Conservation (phyloP, 768 basidiomycete genomes). For the Boletus rufocinnamomeus region DNA sequence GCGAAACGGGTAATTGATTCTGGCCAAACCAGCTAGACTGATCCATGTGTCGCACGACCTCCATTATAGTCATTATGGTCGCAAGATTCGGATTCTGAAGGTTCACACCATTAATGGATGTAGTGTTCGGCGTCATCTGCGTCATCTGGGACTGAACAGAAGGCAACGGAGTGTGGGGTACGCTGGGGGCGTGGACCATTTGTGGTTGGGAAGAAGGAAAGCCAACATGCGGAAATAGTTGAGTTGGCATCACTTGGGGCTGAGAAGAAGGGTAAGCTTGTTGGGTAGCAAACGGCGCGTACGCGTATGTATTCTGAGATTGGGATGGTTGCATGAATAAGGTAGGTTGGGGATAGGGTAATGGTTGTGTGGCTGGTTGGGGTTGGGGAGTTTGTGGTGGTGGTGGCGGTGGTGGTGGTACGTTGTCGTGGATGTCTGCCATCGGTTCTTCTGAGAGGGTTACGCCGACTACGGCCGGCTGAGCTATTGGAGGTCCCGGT, state of each 20-base stretch:
- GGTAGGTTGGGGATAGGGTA: constrained; percentile 15
- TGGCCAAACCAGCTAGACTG: constrained; percentile 23
- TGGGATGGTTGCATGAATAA: constrained; percentile 21
- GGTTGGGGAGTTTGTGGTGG: constrained; percentile 7
- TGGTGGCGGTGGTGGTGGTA: constrained; percentile 1
- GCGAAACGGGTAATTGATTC: constrained; percentile 20
- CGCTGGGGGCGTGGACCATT: constrained; percentile 3
- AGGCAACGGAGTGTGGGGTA: constrained; percentile 16
- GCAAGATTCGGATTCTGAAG: constrained; percentile 25
- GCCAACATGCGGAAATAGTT: constrained; percentile 16
- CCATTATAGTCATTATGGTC: constrained; percentile 34
- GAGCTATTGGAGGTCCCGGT: neutral
- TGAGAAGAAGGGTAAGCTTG: constrained; percentile 23
- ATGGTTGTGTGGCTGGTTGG: constrained; percentile 9
- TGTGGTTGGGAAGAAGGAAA: constrained; percentile 25
- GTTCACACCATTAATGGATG: constrained; percentile 14
- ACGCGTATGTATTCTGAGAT: constrained; percentile 19
- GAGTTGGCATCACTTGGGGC: constrained; percentile 18
- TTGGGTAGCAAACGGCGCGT: constrained; percentile 17
- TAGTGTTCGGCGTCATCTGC: constrained; percentile 14
- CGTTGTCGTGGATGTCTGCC: neutral
- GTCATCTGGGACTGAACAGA: constrained; percentile 19
- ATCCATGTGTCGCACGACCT: constrained; percentile 34
- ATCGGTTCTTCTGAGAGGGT: constrained; percentile 7
- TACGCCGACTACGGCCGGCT: neutral